Conservation (phyloP, 345 rosid genomes). For the Eucalyptus regnans region DNA sequence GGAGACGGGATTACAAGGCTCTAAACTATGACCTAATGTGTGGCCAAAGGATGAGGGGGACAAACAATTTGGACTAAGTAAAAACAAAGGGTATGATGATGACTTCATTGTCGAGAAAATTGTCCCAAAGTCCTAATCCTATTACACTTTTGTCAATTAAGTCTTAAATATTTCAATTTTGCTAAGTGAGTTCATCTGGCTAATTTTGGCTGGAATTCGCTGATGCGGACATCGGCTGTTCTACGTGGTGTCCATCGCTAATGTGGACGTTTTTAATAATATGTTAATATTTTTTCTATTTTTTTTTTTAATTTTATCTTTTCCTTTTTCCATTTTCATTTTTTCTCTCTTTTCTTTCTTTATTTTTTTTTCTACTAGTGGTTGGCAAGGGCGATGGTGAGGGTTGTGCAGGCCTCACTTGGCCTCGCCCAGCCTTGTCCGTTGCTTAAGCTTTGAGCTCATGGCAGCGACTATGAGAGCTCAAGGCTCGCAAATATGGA, state of each 20-base stretch:
- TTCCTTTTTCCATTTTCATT: too few species aligned
- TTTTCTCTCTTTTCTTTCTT: too few species aligned
- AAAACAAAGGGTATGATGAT: not conserved
- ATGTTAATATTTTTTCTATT: not conserved
- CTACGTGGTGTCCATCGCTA: too few species aligned
- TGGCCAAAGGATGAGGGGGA: not conserved
- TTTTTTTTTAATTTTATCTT: not conserved
- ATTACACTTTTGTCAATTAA: not conserved
- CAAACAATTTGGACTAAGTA: not conserved
- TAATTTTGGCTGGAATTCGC: rapidly evolving
- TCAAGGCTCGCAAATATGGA: too few species aligned
- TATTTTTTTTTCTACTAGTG: too few species aligned
- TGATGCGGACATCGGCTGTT: rapidly evolving
- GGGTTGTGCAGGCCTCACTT: too few species aligned
- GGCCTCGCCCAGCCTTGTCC: too few species aligned
- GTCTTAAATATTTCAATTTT: not conserved
- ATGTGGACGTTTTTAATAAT: not conserved
- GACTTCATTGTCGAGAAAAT: not conserved
- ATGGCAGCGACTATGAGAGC: too few species aligned
- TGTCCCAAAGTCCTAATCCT: not conserved
- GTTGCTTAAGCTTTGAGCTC: too few species aligned
- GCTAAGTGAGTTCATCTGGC: rapidly evolving
- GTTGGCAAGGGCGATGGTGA: too few species aligned
- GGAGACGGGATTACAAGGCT: not conserved
- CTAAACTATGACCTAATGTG: not conserved